Base-by-base conservation (phyloP, 2,329 filamentous ascomycete species). In the Colletotrichum spinosum region DNA sequence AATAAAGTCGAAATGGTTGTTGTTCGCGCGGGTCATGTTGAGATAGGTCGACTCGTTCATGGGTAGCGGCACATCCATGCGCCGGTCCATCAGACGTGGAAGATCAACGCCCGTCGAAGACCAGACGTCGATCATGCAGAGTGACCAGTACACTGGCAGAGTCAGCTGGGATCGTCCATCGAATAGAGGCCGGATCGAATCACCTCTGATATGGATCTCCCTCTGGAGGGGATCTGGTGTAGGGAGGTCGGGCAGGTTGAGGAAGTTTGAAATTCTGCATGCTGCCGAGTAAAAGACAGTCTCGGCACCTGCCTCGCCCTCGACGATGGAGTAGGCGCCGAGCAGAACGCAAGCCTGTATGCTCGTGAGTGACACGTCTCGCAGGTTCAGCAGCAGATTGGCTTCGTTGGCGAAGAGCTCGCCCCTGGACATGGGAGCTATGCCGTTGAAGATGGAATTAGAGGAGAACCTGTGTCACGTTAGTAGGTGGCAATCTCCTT, bases 301-400 rank as follows among this genome's bases (percentile, higher is more conserved):
- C 55, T 81, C 80, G 0, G 77, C 70, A 1, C 71, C 72, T 6
- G 75, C 72, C 13, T 80, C 70, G 1, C 75, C 74, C 13, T 80
- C 75, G 4, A 73, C 75, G 46, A 76, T 73, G 3, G 75, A 75
- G 39, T 69, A 62, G 0, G 71, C 69, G 2, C 76, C 79, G 0
- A 81, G 68, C 6, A 82, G 67, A 6, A 82, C 74, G 46, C 77
- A 78, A 6, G 77, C 77, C 67, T 81, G 80, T 9, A 80, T 70
- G 1, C 76, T 80, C 3, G 57, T 70, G 9, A 80, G 62, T 4
- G 75, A 77, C 2, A 79, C 71, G 12, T 76, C 72, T 11, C 76
- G 74, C 33, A 79, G 67, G 42, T 78, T 70, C 8, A 79, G 71
- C 2, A 78, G 65, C 34, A 67, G 49, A 37, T 71, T 70, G 34